Percentiles rank a stretch among this genome's conserved stretches.
Conservation (phyloP, 2,329 filamentous ascomycete species). For the Aschersonia sp. region DNA sequence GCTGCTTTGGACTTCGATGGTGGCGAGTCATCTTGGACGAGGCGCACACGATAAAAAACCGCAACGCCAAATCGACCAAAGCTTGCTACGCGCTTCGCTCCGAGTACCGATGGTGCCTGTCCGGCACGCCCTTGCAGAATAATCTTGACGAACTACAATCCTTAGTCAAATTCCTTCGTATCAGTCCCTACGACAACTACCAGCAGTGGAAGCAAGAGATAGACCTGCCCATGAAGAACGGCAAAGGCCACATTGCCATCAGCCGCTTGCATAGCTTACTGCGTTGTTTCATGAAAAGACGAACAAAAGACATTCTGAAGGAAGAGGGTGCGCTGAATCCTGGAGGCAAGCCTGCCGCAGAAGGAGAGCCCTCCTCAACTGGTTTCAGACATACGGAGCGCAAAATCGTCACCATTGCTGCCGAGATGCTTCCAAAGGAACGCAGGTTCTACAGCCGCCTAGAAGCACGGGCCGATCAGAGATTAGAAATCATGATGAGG, state of each 20-base stretch:
- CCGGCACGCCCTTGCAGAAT: slow-evolving; percentile 95
- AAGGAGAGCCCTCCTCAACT: slow-evolving; percentile 37
- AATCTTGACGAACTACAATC: slow-evolving; percentile 94
- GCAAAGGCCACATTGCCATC: slow-evolving; percentile 79
- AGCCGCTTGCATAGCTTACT: slow-evolving; percentile 71
- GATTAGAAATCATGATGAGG: slow-evolving; percentile 78
- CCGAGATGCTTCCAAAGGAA: slow-evolving; percentile 67
- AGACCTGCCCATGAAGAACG: slow-evolving; percentile 75
- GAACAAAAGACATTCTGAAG: slow-evolving; percentile 93
- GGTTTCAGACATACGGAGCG: slow-evolving; percentile 86
- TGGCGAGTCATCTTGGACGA: slow-evolving; percentile 92
- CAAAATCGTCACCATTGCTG: slow-evolving; percentile 67
- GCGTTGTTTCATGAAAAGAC: slow-evolving; percentile 94
- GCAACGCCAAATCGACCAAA: slow-evolving; percentile 88
- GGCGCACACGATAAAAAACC: slow-evolving; percentile 96
- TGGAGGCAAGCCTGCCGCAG: slow-evolving; percentile 46
- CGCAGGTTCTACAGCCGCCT: slow-evolving; percentile 74
- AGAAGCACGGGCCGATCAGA: slow-evolving; percentile 71
- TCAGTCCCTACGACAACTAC: slow-evolving; percentile 80
- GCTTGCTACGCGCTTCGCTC: slow-evolving; percentile 74
- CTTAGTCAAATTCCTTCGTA: slow-evolving; percentile 79
- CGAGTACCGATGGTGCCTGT: slow-evolving; percentile 90
- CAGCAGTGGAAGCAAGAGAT: slow-evolving; percentile 85
- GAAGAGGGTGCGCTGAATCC: slow-evolving; percentile 68
- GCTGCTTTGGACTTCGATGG: slow-evolving; percentile 87